Base-by-base conservation (phyloP, 495 filamentous ascomycete genomes). In the Aspergillus kassunensis region DNA sequence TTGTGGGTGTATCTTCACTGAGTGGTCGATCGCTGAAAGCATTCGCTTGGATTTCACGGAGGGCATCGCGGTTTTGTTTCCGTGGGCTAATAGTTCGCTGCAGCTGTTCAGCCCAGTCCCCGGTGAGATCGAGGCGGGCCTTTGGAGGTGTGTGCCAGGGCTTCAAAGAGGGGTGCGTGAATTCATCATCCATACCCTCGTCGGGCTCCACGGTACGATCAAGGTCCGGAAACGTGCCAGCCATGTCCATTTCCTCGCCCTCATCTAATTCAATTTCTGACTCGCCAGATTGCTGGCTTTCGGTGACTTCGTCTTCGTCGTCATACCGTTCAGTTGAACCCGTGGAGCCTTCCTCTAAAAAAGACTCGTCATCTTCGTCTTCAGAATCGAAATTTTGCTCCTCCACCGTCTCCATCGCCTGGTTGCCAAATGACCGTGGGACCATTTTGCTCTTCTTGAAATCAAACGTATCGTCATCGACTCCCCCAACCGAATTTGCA, bases 81-180 rank as follows among this genome's bases (percentile, higher is more conserved):
- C 84, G 81, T 19, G 93, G 93, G 63, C 89, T 95, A 56, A 97
- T 87, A 1, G 93, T 97, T 45, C 85, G 88, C 68, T 89, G 89
- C 53, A 98, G 74, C 63, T 95, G 91, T 59, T 92, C 85, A 34
- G 89, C 85, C 93, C 93, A 98, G 61, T 95, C 88, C 35, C 76
- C 77, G 72, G 62, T 72, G 11, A 77, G 64, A 57, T 78, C 66
- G 31, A 82, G 80, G 57, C 80, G 77, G 49, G 78, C 73, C 61
- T 82, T 85, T 20, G 74, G 64, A 12, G 85, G 84, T 3, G 83
- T 85, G 51, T 73, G 79, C 55, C 65, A 75, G n/a, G 64, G 72
- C 40, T 60, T 68, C 41, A 66, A 61, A 21, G 63, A 56, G 18
- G 63, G 65, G 54, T 69, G 64, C 43, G 64, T 70, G 40, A 69